phyloP scores from a whole-genome alignment of 495 filamentous ascomycete genomes.

The Hypoxylon perforatum region DNA sequence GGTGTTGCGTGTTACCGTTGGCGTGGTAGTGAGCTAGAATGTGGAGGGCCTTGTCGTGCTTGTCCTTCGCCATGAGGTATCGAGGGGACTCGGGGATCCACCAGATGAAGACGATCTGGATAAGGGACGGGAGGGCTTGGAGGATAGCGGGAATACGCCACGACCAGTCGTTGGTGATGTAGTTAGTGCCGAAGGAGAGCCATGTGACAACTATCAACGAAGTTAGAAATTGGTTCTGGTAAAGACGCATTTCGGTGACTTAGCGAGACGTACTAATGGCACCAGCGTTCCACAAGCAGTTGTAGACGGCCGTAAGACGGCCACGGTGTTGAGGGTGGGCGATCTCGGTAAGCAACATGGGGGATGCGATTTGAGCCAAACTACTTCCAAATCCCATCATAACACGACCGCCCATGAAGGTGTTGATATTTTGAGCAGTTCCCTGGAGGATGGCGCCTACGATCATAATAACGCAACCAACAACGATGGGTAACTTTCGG shows the following conservation, averaged over 20 bases:
- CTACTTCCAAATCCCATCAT: slow-evolving; percentile 70
- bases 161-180: slow-evolving; percentile 58
- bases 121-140: slow-evolving; percentile 60
- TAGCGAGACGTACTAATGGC: slow-evolving; percentile 51
- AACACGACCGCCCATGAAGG: slow-evolving; percentile 57
- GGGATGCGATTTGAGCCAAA: slow-evolving; percentile 69
- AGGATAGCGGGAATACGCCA: slow-evolving; percentile 66
- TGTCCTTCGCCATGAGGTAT: slow-evolving; percentile 73
- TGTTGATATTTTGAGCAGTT: slow-evolving; percentile 56
- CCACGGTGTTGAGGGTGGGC: slow-evolving; percentile 75
- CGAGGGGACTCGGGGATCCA: slow-evolving; percentile 72
- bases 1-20: slow-evolving; percentile 65
- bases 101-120: slow-evolving; percentile 66
- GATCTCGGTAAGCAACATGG: slow-evolving; percentile 72
- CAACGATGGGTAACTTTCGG: slow-evolving; percentile 68
- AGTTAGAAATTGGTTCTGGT: slow-evolving; percentile 10
- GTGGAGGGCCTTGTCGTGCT: slow-evolving; percentile 68
- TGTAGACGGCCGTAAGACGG: slow-evolving; percentile 73
- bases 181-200: slow-evolving; percentile 63
- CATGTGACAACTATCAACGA: slow-evolving; percentile 55
- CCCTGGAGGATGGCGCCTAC: slow-evolving; percentile 69
- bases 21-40: slow-evolving; percentile 69
- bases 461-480: slow-evolving; percentile 73
- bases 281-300: slow-evolving; percentile 71
- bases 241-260: background rate